These are phyloP conservation scores for Xylaria polymorpha DNA, from an alignment of 2,329 filamentous ascomycete genomes.

Conservation along the genomic window DNA sequence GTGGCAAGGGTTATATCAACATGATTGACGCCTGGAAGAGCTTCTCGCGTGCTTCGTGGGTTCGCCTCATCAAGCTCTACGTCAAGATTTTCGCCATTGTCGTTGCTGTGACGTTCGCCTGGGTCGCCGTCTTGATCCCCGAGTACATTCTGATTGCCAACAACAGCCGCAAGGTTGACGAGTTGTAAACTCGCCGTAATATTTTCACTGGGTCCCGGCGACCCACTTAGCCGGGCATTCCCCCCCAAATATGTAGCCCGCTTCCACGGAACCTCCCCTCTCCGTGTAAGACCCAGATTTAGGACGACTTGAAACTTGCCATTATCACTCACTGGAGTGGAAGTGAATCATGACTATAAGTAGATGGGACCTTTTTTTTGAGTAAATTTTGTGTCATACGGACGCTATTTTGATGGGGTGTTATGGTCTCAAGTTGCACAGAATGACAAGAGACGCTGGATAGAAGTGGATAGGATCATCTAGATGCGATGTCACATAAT, in stretches of 20 bases:
- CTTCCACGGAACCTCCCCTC: not conserved
- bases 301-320: not conserved
- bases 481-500: not conserved
- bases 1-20: conserved; percentile 76
- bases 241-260: not conserved
- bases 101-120: conserved; percentile 59
- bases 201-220: not conserved
- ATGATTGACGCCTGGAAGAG: conserved; percentile 82
- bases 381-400: not conserved
- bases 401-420: not conserved
- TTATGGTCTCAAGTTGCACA: not conserved
- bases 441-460: not conserved
- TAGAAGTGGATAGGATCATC: conserved; percentile 2
- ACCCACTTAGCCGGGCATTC: not conserved
- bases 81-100: conserved; percentile 74
- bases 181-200: conserved; percentile 13
- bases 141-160: conserved; percentile 60
- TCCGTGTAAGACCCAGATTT: not conserved
- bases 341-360: not conserved
- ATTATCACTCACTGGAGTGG: not conserved
- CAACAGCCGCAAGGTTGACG: conserved; percentile 30
- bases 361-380: not conserved
- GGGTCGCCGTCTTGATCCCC: conserved; percentile 62
- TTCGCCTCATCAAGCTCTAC: conserved; percentile 79
- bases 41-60: conserved; percentile 78